Evolutionary conservation across 495 filamentous ascomycete species (phyloP).

Genomic region (Trichoderma erinaceum): DNA sequence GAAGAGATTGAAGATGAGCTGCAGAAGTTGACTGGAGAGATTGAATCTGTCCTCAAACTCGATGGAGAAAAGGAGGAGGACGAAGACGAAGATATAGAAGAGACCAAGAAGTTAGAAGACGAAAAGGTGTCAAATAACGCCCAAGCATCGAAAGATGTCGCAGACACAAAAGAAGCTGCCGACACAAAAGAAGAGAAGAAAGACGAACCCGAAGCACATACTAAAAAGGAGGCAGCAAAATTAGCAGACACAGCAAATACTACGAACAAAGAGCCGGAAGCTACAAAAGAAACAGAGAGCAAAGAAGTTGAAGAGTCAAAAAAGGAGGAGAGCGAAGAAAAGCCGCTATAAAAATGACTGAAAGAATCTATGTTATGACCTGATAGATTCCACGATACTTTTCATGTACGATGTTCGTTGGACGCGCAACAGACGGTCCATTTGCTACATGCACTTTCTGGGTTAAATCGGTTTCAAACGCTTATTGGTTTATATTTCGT

Average conservation of each 20-base stretch:
- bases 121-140: not conserved
- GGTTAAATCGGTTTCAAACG: not conserved
- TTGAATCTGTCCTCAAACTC: constrained; percentile 35
- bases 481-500: not conserved
- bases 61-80: constrained; percentile 23
- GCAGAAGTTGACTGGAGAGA: constrained; percentile 29
- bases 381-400: not conserved
- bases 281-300: not conserved
- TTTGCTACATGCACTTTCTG: not conserved
- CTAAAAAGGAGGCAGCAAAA: not conserved
- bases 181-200: not conserved
- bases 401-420: not conserved
- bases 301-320: constrained; percentile 1
- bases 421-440: not conserved
- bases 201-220: not conserved
- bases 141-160: not conserved
- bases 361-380: not conserved
- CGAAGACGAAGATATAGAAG: not conserved
- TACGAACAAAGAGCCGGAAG: not conserved
- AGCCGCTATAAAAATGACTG: not conserved
- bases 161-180: not conserved
- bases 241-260: not conserved
- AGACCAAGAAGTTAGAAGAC: not conserved
- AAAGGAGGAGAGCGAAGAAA: not conserved
- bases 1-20: constrained; percentile 29